Evolutionary conservation across 768 basidiomycete species (phyloP), one percentile per base, ranked within the genome.

Genomic region (Mycena capillaripes): DNA sequence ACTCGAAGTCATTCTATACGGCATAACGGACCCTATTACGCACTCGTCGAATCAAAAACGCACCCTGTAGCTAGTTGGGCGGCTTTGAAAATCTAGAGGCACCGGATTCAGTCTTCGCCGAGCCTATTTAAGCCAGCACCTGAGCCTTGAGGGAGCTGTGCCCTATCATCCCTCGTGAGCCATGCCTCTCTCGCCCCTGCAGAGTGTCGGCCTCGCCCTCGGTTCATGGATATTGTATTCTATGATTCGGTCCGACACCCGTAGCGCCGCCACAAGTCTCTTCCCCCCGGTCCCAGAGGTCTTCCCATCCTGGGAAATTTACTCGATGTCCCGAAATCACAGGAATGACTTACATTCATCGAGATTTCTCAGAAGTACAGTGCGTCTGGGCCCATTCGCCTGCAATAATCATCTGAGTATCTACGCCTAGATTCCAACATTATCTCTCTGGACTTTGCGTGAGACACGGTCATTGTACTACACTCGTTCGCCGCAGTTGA

Each of bases 391-490:
- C n/a, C n/a, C 27, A 30, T 25, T 3, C 10, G 4, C 16, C 19
- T 4, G 16, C 9, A 14, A 10, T 10, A 23, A n/a, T 17, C 0
- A 0, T 16, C 16, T 46, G 42, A 44, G 32, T 16, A 10, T 38
- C 16, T 10, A 16, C 4, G 14, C 25, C 23, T 17, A 70, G 69
- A 58, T 44, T 70, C 69, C 3, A 62, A 70, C 38, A 42, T 70
- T 2, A 70, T 70, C 19, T 42, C 46, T 40, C 56, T 70, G 32
- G 25, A 65, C 17, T 34, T 70, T 2, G 57, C 50, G 42, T 61
- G 69, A 0, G 56, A 70, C 19, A 64, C 61, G 7, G 34, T 70
- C 44, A 65, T 70, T n/a, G 69, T 70, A 3, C 48, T 70, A 6
- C 64, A 70, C 40, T 70, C 69, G 23, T 1, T 52, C 14, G 27